Evolutionary conservation across 75 land plant genomes (phyloP).

Genomic region (Azolla pinnata): DNA sequence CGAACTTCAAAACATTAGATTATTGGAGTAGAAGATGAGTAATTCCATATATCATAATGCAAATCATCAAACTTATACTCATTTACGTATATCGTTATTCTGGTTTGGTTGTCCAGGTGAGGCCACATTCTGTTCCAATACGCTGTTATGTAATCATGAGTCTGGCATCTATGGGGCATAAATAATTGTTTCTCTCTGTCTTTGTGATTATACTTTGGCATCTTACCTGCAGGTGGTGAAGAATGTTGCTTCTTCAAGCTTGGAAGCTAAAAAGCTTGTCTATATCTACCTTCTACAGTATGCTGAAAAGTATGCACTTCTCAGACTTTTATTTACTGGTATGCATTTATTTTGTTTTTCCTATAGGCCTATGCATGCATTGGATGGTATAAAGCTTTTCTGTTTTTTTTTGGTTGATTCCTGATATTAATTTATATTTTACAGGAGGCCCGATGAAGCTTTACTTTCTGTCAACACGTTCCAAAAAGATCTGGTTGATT

Average conservation of each 20-base stretch:
- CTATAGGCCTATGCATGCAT: constrained; percentile 1
- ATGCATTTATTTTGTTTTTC: constrained; percentile 4
- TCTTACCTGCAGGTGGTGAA: constrained; percentile 98
- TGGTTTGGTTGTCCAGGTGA: no score
- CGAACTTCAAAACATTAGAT: no score
- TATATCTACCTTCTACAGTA: constrained; percentile 94
- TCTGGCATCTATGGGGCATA: no score
- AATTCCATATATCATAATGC: no score
- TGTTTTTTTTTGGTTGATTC: background rate
- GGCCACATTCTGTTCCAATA: no score
- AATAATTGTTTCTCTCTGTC: no score
- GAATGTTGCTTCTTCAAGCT: constrained; percentile 74
- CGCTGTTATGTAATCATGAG: no score
- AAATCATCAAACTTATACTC: no score
- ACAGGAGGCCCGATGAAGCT: constrained; percentile 96
- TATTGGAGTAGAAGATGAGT: no score
- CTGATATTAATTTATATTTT: constrained; percentile 1
- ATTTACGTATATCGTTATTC: no score
- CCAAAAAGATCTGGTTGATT: constrained; percentile 90
- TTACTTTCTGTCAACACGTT: constrained; percentile 90
- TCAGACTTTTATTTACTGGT: background rate
- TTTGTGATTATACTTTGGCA: no score
- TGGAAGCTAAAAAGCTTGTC: constrained; percentile 95
- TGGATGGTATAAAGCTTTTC: background rate
- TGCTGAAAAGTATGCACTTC: constrained; percentile 72